Evolutionary conservation across 805 yeast genomes (phyloP).

Genomic region (Barnettozyma populi): DNA sequence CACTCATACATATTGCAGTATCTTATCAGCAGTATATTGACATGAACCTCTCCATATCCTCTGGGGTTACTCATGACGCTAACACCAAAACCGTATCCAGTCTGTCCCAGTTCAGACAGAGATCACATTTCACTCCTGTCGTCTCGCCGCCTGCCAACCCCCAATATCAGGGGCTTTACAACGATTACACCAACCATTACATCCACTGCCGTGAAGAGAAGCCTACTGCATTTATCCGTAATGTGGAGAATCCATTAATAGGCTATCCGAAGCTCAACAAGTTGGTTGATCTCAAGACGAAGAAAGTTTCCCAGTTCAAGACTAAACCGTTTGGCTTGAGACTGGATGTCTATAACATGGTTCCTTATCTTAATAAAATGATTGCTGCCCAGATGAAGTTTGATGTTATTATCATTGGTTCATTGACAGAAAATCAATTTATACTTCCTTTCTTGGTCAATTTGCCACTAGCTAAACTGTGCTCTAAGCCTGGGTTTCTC

Average conservation of each 20-base stretch:
- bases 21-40: too few species aligned
- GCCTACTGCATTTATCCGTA: conserved; percentile 63
- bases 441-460: conserved; percentile 54
- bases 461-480: conserved; percentile 66
- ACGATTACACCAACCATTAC: conserved; percentile 70
- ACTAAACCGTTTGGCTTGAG: conserved; percentile 64
- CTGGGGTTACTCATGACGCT: conserved; percentile 8
- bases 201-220: conserved; percentile 50
- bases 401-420: conserved; percentile 91
- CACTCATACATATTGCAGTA: too few species aligned
- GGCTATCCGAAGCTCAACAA: conserved; percentile 84
- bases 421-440: conserved; percentile 69
- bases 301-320: conserved; percentile 49
- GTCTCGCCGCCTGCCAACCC: conserved; percentile 6
- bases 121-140: conserved; percentile 7
- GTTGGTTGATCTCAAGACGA: conserved; percentile 58
- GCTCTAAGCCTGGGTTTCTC: conserved; percentile 81
- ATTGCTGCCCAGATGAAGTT: conserved; percentile 55
- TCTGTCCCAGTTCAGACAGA: conserved; percentile 3
- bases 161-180: conserved; percentile 32
- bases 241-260: conserved; percentile 58
- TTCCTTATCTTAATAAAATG: conserved; percentile 58
- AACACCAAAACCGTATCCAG: conserved; percentile 2
- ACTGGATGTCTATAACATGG: conserved; percentile 45
- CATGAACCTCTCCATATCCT: conserved; percentile 10